Percentiles rank a stretch among this genome's conserved stretches.
Conservation (phyloP, 1,284 basidiomycete species). For the Pascua guehoae region DNA sequence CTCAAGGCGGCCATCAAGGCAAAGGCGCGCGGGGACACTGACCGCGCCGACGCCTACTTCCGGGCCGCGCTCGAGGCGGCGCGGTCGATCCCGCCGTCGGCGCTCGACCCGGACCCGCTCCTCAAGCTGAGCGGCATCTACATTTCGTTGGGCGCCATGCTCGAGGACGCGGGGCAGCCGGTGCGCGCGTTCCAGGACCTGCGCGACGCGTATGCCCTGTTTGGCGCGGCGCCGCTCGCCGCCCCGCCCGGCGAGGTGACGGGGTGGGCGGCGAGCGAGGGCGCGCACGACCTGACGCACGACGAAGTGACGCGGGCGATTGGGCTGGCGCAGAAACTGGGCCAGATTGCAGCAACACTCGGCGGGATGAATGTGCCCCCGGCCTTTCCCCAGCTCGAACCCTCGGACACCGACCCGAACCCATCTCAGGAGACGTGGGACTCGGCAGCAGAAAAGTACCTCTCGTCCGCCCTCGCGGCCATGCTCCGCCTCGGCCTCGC, state of each 20-base stretch:
- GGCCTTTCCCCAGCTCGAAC: conserved; percentile 4
- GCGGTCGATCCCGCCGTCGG: conserved; percentile 22
- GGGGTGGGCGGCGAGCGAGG: conserved; percentile 8
- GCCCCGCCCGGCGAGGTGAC: conserved; percentile 2
- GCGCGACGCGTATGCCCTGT: conserved; percentile 31
- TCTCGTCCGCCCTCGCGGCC: conserved; percentile 35
- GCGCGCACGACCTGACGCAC: conserved; percentile 15
- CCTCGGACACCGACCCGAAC: not conserved
- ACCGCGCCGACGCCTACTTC: conserved; percentile 41
- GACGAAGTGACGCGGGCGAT: conserved; percentile 42
- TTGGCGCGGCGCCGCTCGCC: conserved; percentile 29
- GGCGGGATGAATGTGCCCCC: conserved; percentile 9
- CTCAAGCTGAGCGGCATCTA: conserved; percentile 48
- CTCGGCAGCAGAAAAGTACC: conserved; percentile 34
- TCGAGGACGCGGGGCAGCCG: conserved; percentile 36
- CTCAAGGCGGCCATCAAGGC: conserved; percentile 44
- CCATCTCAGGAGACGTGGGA: conserved; percentile 23
- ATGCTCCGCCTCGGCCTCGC: conserved; percentile 39
- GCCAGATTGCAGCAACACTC: conserved; percentile 20
- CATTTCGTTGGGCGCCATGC: conserved; percentile 38
- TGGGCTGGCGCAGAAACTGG: conserved; percentile 36
- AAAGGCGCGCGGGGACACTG: conserved; percentile 36
- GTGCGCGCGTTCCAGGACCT: conserved; percentile 34
- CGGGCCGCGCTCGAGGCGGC: conserved; percentile 37
- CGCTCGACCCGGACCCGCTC: conserved; percentile 38